Percentiles rank a stretch among this genome's conserved stretches.
Conservation (phyloP, 2,329 filamentous ascomycete genomes). For the Fusarium keratoplasticum region DNA sequence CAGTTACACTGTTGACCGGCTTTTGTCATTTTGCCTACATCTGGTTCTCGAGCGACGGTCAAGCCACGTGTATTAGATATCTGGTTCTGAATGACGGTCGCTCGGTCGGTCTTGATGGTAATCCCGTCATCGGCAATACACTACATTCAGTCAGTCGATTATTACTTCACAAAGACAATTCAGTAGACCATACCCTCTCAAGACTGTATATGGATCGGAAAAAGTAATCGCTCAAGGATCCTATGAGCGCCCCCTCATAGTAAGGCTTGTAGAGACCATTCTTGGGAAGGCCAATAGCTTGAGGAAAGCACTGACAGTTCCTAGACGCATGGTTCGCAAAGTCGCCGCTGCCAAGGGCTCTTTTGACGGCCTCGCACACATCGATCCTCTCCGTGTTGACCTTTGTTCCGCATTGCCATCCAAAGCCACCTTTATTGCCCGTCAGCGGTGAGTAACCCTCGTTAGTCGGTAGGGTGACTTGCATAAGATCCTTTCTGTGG, state of each 20-base stretch:
- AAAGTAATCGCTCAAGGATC: not conserved
- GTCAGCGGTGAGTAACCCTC: fast-evolving
- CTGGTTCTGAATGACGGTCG: not conserved
- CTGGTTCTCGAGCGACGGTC: conserved; percentile 4
- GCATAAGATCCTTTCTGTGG: not conserved
- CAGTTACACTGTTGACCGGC: not conserved
- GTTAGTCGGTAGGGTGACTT: not conserved
- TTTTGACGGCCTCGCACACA: conserved; percentile 4
- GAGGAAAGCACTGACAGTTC: conserved; percentile 5
- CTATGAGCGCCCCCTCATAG: not conserved
- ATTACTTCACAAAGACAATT: too few species aligned
- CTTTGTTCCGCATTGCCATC: not conserved
- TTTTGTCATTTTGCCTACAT: not conserved
- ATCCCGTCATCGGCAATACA: not conserved
- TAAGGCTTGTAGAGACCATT: not conserved
- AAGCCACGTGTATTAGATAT: not conserved
- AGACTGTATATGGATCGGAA: not conserved
- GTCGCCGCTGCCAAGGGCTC: not conserved
- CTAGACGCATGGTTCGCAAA: not conserved
- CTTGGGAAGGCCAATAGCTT: not conserved
- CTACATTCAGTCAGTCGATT: not conserved
- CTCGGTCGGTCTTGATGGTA: not conserved
- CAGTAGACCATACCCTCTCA: not conserved
- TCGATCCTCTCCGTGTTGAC: not conserved
- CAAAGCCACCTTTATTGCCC: not conserved